These are phyloP conservation scores for Zasmidium angulare DNA, from an alignment of 2,329 filamentous ascomycete genomes.

Conservation along the genomic window DNA sequence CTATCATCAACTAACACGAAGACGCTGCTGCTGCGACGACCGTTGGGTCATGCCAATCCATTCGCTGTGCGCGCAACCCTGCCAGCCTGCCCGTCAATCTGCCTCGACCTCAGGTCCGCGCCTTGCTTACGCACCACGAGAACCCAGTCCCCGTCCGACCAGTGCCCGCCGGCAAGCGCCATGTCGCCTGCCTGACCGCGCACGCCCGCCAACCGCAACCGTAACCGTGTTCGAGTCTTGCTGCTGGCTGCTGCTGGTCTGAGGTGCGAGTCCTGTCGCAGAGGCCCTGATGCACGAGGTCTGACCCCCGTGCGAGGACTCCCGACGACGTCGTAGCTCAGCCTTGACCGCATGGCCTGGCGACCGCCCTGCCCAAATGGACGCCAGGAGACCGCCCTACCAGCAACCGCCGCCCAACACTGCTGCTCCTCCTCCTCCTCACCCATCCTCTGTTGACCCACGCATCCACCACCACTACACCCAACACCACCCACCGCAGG, in stretches of 20 bases:
- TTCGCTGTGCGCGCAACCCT: constrained; percentile 7
- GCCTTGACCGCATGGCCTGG: constrained; percentile 25
- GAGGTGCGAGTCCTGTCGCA: too few relatives aligned
- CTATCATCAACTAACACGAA: constrained; percentile 1
- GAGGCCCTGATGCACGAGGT: constrained; percentile 9
- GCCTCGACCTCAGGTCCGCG: too few relatives aligned
- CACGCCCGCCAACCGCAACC: constrained; percentile 14
- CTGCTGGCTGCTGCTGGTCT: too few relatives aligned
- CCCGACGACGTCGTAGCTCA: constrained; percentile 13
- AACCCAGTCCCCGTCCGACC: neutral
- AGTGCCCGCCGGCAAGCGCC: constrained; percentile 3
- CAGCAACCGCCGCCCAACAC: neutral
- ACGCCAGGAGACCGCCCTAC: constrained; percentile 23
- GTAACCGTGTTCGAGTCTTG: too few relatives aligned
- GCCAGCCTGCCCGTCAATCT: neutral
- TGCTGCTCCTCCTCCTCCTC: constrained; percentile 12
- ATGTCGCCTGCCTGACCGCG: constrained; percentile 16
- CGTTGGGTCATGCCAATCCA: neutral
- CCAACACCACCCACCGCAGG: constrained; percentile 9
- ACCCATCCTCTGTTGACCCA: constrained; percentile 2
- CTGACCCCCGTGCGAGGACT: constrained; percentile 17
- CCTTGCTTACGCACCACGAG: too few relatives aligned
- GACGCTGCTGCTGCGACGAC: constrained; percentile 4
- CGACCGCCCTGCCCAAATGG: constrained; percentile 19
- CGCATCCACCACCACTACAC: constrained; percentile 11